Evolutionary conservation across 163 green algal species (phyloP), one percentile per base, ranked within the genome.

Genomic region (Chloromonas sp.): DNA sequence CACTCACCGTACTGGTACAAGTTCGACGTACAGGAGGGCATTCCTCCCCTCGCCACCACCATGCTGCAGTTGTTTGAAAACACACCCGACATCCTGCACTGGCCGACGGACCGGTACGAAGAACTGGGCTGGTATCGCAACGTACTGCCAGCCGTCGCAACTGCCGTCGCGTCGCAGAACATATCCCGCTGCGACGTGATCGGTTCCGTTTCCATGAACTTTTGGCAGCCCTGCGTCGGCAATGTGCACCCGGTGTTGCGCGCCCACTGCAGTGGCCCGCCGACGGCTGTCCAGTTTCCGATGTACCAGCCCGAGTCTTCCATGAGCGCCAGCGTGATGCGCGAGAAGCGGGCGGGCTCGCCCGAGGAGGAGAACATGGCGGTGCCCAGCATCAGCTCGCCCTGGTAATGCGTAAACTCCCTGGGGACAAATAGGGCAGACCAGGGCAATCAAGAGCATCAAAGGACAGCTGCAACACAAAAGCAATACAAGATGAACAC

Each of bases 331-430:
- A 93, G 85, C 0, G 90, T 93, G 14, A 93, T 78, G 79, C 87
- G 86, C 14, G 81, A 88, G 5, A 93, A 62, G 36, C 77, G 83
- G 0, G 86, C 81, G 3, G 89, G 85, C 79, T 88, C 83, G 79
- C 90, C 87, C 62, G 86, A 82, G 1, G 87, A 82, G 0, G 88
- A 80, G 62, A 89, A 92, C 61, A 90, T 81, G 82, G 89, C 91
- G 77, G 82, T 90, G 1, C 88, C 89, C 0, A 91, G 85, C 90
- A 93, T 93, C n/a, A 93, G 79, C 82, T 93, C 90, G 15, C 90
- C 89, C 89, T 93, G 86, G 66, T 80, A 84, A 57, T 84, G 81
- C 14, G 81, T 84, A 70, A 70, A 84, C 36, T 84, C 81, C 78
- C 81, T 84, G 79, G 66, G 36, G 36, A 36, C 36, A 36, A 36